These are phyloP conservation scores for Fusarium sp. DNA, from an alignment of 2,329 filamentous ascomycete genomes.

Conservation along the genomic window DNA sequence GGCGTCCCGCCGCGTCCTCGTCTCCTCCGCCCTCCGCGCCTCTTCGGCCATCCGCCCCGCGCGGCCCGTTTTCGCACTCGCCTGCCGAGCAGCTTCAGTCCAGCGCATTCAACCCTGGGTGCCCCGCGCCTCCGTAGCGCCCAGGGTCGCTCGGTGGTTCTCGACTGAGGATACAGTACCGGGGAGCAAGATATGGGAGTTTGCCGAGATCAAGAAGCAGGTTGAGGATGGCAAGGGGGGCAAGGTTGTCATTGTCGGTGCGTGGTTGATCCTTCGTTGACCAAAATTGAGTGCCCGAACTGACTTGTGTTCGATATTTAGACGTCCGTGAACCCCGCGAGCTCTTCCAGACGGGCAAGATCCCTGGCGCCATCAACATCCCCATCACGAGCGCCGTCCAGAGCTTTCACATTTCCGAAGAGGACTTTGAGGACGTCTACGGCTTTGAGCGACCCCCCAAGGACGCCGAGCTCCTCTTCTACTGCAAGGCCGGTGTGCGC, in stretches of 20 bases:
- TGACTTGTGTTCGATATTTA: constrained; percentile 35
- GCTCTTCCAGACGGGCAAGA: constrained; percentile 68
- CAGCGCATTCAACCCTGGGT: constrained; percentile 4
- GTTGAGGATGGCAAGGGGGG: constrained; percentile 38
- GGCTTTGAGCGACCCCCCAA: constrained; percentile 73
- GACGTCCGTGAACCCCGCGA: constrained; percentile 79
- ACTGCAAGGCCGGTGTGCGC: constrained; percentile 91
- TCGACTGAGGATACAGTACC: constrained; percentile 23
- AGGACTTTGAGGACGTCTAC: constrained; percentile 84
- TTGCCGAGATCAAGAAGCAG: constrained; percentile 58
- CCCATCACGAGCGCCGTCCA: constrained; percentile 80
- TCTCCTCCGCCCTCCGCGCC: constrained; percentile 32
- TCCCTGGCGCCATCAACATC: constrained; percentile 83
- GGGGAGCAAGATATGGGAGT: constrained; percentile 56
- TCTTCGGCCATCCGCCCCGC: constrained; percentile 15
- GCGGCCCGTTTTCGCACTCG: constrained; percentile 14
- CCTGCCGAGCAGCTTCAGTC: constrained; percentile 1
- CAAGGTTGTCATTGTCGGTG: constrained; percentile 58
- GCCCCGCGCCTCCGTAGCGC: constrained; percentile 10
- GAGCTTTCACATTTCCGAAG: constrained; percentile 74
- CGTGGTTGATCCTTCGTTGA: neutral
- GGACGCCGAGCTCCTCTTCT: constrained; percentile 75
- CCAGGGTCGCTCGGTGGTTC: constrained; percentile 18
- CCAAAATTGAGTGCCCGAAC: neutral
- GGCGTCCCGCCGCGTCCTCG: constrained; percentile 33